Evolutionary conservation across 176 grass and related monocot species (phyloP).

Genomic region (Secale cereale): DNA sequence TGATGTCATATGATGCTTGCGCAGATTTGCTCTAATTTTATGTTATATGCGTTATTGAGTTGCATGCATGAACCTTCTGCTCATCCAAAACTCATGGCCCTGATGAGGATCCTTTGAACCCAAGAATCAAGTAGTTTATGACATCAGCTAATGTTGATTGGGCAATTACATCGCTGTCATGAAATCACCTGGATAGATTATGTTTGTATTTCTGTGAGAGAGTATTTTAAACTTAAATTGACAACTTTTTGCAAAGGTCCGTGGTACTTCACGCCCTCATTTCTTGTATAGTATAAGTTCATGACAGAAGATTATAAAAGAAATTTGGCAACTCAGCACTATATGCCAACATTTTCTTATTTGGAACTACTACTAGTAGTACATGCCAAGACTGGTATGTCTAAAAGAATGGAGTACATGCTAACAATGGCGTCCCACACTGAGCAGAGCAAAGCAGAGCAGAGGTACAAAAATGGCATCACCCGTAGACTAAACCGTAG

Average conservation of each 20-base stretch:
- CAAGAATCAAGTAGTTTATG: no score
- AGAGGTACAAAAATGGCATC: conserved; percentile 41
- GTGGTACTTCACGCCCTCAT: not conserved
- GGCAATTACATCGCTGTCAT: no score
- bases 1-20: not conserved
- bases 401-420: not conserved
- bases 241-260: no score
- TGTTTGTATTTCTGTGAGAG: no score
- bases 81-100: no score
- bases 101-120: no score
- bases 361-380: not conserved
- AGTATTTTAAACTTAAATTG: no score
- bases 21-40: not conserved
- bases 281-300: no score
- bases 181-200: no score
- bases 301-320: not conserved
- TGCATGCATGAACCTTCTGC: no score
- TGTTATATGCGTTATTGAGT: not conserved
- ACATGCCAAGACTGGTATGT: not conserved
- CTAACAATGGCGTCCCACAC: conserved; percentile 19
- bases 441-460: not conserved
- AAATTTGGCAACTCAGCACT: not conserved
- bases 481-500: conserved; percentile 23
- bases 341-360: not conserved
- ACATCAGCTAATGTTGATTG: no score